Evolutionary conservation across 306 rosid genomes (phyloP), one percentile per base, ranked within the genome.

Genomic region (Corylus avellana): DNA sequence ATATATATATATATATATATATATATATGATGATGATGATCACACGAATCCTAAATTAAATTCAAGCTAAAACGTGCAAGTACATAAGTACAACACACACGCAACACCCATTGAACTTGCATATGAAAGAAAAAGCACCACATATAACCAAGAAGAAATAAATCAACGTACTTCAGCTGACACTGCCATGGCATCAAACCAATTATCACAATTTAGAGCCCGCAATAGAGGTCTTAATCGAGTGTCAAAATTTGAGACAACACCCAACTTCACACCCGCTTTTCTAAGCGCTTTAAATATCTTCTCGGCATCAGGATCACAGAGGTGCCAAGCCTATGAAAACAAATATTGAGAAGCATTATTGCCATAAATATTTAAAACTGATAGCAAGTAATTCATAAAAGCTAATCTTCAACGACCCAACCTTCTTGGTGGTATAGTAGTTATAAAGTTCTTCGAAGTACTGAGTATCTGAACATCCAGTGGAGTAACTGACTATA

Each of bases 121-220:
- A 9, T 64, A 16, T 37, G 11, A 64, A 73, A n/a, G 54, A 54
- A 84, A 63, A 64, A 77, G 78, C 73, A 81, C 2, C 9, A 57
- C 66, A 56, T 42, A 35, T 68, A 47, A 53, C 14, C 35, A 32
- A 32, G 17, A 78, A 39, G 20, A 47, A 62, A 70, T 12, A 61
- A 51, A 32, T 67, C 47, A 20, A 72, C 89, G 57, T 87, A 91
- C 98, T 90, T 95, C 98, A 66, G 98, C 98, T 55, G 98, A 95
- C 55, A 95, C 98, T 54, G 98, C 98, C 50, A 95, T 91, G 4
- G 98, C 98, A 85, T 95, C 98, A 77, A 95, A 95, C 98, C 98
- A 95, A 69, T 83, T 79, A 58, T 95, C 98, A 73, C 98, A 95
- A 22, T 90, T 86, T 78, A 95, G 79, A 75, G 91, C 92, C 69